Percentiles rank a stretch among this genome's conserved stretches.
Evolutionary conservation across 2,329 filamentous ascomycete species (phyloP).

Genomic region (Fusarium luffae): DNA sequence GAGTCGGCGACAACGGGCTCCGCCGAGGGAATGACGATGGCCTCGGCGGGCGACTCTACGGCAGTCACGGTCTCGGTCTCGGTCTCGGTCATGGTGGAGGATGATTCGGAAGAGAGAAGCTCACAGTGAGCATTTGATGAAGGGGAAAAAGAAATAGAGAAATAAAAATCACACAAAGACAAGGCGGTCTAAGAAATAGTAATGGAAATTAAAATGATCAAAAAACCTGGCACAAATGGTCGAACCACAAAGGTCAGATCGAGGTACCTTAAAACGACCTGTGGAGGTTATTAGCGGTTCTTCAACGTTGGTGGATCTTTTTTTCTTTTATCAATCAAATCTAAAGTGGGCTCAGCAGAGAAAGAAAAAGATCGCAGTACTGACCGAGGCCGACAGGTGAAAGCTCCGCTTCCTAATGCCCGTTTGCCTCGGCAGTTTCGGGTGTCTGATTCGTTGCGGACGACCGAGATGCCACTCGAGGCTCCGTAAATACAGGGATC

Average conservation of each 20-base stretch:
- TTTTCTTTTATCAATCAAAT: slow-evolving; percentile 11
- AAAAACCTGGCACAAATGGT: slow-evolving; percentile 6
- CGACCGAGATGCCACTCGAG: slow-evolving; percentile 8
- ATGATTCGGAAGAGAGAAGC: slow-evolving; percentile 22
- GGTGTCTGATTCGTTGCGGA: slow-evolving; percentile 38
- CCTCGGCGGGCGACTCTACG: slow-evolving; percentile 42
- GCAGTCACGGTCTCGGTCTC: slow-evolving; percentile 43
- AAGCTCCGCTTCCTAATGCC: slow-evolving; percentile 17
- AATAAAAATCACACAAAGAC: neutral
- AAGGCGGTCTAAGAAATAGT: neutral
- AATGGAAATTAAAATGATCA: neutral
- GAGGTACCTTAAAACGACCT: neutral
- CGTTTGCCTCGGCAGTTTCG: slow-evolving; percentile 39
- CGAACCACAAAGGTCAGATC: neutral
- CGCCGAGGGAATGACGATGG: slow-evolving; percentile 40
- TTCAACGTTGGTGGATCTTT: neutral
- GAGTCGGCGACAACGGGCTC: slow-evolving; percentile 38
- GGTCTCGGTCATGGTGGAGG: slow-evolving; percentile 43
- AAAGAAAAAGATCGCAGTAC: slow-evolving; percentile 32
- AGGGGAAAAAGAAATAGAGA: neutral
- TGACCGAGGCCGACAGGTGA: slow-evolving; percentile 41
- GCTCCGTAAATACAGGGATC: neutral
- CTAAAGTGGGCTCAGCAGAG: neutral
- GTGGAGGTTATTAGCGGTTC: slow-evolving; percentile 16
- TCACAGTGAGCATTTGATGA: slow-evolving; percentile 34